Evolutionary conservation across 345 rosid genomes (phyloP).

Genomic region (Eutrema japonicum): DNA sequence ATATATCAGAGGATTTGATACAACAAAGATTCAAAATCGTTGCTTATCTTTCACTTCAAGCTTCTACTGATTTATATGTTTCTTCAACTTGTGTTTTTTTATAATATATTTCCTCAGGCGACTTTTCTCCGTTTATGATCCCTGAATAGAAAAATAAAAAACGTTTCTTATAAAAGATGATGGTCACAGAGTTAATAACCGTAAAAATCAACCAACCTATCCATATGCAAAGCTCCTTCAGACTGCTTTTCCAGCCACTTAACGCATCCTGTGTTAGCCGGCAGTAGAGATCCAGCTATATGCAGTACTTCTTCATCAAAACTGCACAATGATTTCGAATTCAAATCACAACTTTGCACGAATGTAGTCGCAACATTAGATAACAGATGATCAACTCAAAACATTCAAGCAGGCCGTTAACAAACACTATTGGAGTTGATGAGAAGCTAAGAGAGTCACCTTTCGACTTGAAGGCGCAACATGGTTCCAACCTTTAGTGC

Average conservation of each 20-base stretch:
- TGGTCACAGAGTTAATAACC: background rate
- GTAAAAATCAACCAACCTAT: conserved; percentile 47
- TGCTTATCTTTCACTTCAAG: conserved; percentile 23
- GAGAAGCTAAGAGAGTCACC: conserved; percentile 50
- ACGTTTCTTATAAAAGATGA: conserved; percentile 11
- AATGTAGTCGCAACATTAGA: background rate
- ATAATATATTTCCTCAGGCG: conserved; percentile 26
- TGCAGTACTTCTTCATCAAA: conserved; percentile 76
- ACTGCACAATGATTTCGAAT: conserved; percentile 45
- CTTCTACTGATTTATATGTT: conserved; percentile 19
- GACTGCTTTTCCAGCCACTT: conserved; percentile 61
- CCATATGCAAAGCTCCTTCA: conserved; percentile 39
- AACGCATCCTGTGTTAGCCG: conserved; percentile 62
- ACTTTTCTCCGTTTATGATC: conserved; percentile 47
- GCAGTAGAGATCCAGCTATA: conserved; percentile 67
- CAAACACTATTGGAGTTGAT: background rate
- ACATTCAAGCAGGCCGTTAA: background rate
- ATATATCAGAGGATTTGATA: background rate
- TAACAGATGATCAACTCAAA: background rate
- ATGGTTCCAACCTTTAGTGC: conserved; percentile 68
- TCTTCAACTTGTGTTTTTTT: conserved; percentile 1
- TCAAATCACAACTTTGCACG: background rate
- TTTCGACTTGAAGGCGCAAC: conserved; percentile 74
- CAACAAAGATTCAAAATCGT: conserved; percentile 13
- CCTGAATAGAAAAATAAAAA: conserved; percentile 27